Base-by-base conservation (phyloP, 129 eudicot genomes). In the Deinandra increscens region DNA sequence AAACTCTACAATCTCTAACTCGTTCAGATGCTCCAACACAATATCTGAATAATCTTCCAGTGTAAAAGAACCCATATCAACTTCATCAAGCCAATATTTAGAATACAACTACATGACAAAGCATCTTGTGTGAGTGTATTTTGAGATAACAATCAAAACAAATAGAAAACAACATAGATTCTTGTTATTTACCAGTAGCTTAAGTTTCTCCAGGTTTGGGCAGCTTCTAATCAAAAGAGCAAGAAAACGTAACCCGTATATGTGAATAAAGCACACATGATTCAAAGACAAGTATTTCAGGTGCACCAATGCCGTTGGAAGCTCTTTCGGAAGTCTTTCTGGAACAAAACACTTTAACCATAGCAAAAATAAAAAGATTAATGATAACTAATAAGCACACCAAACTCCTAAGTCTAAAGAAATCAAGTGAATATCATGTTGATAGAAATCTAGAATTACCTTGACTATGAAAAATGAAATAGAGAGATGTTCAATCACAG, bases 381-480 rank as follows among this genome's bases (percentile, higher is more conserved):
- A 31, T 4, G 5, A 41, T n/a, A n/a, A 15, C 54, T 48, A 48
- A 48, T 48, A n/a, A 48, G 54, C 31, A 26, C 1, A 26, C 31
- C 31, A 26, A n/a, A n/a, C n/a, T n/a, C n/a, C n/a, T n/a, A 26
- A 26, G 31, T 8, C 7, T 6, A n/a, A n/a, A n/a, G n/a, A n/a
- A 48, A 6, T 6, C 2, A 48, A n/a, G 54, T 23, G 60, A n/a
- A n/a, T n/a, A n/a, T n/a, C n/a, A n/a, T n/a, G n/a, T n/a, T n/a
- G n/a, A n/a, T 33, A 33, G 11, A 68, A n/a, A n/a, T n/a, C n/a
- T 29, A 68, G 31, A 9, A 51, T 69, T 69, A 69, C 73, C 73
- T 19, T 1, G 37, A 19, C 0, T 38, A 10, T 12, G 4, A 0
- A 6, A 13, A 13, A 36, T 4, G 4, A 12, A 36, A 69, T 4